A percentile compares a stretch with the other conserved stretches of the same genome.
Evolutionary conservation across 495 filamentous ascomycete genomes (phyloP).

Genomic region (Chlorociboria aeruginascens): DNA sequence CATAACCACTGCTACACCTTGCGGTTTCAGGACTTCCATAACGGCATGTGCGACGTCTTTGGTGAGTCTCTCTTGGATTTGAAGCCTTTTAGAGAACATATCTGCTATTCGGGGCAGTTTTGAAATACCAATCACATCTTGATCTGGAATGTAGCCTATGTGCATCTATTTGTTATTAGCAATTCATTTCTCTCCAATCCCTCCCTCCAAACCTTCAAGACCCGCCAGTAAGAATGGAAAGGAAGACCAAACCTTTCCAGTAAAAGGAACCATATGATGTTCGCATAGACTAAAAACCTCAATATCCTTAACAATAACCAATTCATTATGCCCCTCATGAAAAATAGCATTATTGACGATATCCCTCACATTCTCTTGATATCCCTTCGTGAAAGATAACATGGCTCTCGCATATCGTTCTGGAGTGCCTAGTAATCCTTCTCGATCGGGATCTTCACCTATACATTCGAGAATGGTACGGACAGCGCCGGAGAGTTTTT

Average conservation of each 20-base stretch:
- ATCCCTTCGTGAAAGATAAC: slow-evolving; percentile 98
- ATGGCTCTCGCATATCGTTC: slow-evolving; percentile 91
- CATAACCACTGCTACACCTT: slow-evolving; percentile 93
- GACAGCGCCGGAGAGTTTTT: slow-evolving; percentile 75
- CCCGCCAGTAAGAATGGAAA: neutral
- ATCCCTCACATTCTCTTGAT: slow-evolving; percentile 88
- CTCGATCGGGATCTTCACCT: slow-evolving; percentile 87
- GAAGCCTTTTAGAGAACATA: slow-evolving; percentile 87
- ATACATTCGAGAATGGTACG: slow-evolving; percentile 89
- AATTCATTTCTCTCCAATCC: neutral
- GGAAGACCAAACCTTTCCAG: slow-evolving; percentile 53
- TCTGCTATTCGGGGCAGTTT: slow-evolving; percentile 93
- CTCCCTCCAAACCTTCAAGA: neutral
- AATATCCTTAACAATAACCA: slow-evolving; percentile 96
- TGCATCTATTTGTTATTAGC: slow-evolving; percentile 57
- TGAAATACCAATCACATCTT: slow-evolving; percentile 82
- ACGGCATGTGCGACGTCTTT: slow-evolving; percentile 93
- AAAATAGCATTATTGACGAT: slow-evolving; percentile 94
- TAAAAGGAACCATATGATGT: slow-evolving; percentile 95
- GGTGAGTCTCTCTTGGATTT: slow-evolving; percentile 91
- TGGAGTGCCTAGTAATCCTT: slow-evolving; percentile 79
- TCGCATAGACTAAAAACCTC: slow-evolving; percentile 94
- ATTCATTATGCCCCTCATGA: slow-evolving; percentile 91
- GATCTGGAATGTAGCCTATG: slow-evolving; percentile 89
- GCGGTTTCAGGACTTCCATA: slow-evolving; percentile 84